These are phyloP conservation scores for Botryosphaeria dothidea DNA, from an alignment of 2,329 filamentous ascomycete genomes.

Conservation along the genomic window DNA sequence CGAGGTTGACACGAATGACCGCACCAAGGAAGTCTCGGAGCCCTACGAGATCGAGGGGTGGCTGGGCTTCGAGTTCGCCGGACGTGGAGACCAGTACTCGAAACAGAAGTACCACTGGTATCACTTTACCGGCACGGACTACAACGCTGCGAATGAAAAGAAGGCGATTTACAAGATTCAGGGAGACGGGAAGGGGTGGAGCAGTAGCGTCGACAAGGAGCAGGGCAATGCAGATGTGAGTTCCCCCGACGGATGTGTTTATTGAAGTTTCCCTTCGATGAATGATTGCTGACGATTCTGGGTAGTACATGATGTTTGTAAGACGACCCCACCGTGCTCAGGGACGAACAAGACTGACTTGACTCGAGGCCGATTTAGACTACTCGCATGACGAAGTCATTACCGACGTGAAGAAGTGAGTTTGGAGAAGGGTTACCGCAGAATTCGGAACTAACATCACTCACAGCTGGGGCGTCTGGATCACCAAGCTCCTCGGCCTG, in stretches of 20 bases:
- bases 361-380: conserved; percentile 59
- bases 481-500: conserved; percentile 61
- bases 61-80: conserved; percentile 67
- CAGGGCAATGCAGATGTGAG: conserved; percentile 58
- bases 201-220: conserved; percentile 60
- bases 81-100: conserved; percentile 61
- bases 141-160: conserved; percentile 57
- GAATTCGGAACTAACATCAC: conserved; percentile 41
- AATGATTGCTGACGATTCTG: background rate
- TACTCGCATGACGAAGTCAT: conserved; percentile 65
- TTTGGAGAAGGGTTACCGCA: background rate
- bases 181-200: conserved; percentile 66
- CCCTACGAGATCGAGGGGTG: conserved; percentile 67
- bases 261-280: background rate
- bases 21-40: conserved; percentile 55
- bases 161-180: conserved; percentile 67
- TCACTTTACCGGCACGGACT: conserved; percentile 71
- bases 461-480: conserved; percentile 64
- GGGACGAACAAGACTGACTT: background rate
- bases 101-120: conserved; percentile 64
- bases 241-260: too few relatives aligned
- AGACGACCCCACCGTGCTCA: background rate
- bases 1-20: conserved; percentile 62
- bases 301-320: conserved; percentile 65
- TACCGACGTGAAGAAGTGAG: conserved; percentile 56